Evolutionary conservation across 306 rosid species (phyloP).

Genomic region (Inga oerstediana): DNA sequence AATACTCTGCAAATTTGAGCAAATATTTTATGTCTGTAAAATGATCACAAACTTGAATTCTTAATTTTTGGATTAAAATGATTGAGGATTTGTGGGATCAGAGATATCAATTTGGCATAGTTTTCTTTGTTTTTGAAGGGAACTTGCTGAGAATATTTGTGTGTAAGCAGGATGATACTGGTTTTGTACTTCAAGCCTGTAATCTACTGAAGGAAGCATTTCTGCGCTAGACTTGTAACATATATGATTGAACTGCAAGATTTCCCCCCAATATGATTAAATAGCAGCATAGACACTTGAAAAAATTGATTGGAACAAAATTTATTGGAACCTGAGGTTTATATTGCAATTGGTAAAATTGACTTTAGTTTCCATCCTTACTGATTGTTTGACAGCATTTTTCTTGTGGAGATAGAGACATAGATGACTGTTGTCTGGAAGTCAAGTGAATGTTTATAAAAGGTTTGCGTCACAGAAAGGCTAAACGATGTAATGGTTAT

Average conservation of each 20-base stretch:
- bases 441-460: background rate
- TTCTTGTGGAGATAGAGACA: background rate
- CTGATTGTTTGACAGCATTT: background rate
- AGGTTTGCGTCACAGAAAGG: constrained; percentile 25
- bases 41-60: background rate
- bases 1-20: background rate
- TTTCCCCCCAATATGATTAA: background rate
- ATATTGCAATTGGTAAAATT: constrained; percentile 1
- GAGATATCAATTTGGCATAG: background rate
- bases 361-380: constrained; percentile 8
- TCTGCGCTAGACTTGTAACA: background rate
- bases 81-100: background rate
- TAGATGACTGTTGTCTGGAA: constrained; percentile 9
- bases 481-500: constrained; percentile 21
- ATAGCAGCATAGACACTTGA: background rate
- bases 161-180: background rate
- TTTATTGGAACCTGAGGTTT: background rate
- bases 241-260: background rate
- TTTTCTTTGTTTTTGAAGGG: background rate
- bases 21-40: background rate
- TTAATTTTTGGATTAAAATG: background rate
- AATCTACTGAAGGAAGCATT: background rate
- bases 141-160: background rate
- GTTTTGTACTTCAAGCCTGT: background rate
- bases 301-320: background rate